These are phyloP conservation scores for Fragaria ananassa DNA, from an alignment of 306 rosid genomes.

Conservation along the genomic window DNA sequence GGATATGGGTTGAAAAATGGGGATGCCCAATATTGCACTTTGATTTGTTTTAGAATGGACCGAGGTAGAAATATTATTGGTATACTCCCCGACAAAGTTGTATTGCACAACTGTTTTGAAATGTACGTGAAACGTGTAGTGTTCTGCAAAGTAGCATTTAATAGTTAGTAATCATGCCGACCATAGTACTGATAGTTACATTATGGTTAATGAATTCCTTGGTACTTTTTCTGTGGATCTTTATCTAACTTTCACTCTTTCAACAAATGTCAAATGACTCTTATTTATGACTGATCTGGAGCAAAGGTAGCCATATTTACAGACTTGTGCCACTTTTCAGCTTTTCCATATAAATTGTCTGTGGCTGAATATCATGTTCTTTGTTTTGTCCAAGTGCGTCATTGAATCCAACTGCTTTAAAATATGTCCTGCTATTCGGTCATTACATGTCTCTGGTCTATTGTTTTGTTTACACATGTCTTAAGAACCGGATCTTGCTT, in stretches of 20 bases:
- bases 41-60: background rate
- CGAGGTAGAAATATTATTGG: background rate
- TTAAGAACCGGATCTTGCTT: background rate
- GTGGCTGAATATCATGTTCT: background rate
- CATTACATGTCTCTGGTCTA: background rate
- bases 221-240: background rate
- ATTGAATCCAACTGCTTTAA: background rate
- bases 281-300: background rate
- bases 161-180: background rate
- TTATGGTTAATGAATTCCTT: background rate
- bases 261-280: background rate
- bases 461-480: background rate
- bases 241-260: background rate
- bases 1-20: background rate
- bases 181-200: background rate
- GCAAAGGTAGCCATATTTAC: background rate
- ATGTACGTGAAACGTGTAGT: background rate
- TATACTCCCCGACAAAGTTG: background rate
- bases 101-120: background rate
- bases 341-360: background rate
- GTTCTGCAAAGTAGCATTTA: background rate
- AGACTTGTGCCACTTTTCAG: background rate
- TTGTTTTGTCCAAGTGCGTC: background rate
- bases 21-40: background rate
- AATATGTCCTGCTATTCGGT: slow-evolving; percentile 6